A percentile compares a stretch with the other conserved stretches of the same genome.
Conservation (phyloP, 768 basidiomycete species). For the Phylloporus sp. region DNA sequence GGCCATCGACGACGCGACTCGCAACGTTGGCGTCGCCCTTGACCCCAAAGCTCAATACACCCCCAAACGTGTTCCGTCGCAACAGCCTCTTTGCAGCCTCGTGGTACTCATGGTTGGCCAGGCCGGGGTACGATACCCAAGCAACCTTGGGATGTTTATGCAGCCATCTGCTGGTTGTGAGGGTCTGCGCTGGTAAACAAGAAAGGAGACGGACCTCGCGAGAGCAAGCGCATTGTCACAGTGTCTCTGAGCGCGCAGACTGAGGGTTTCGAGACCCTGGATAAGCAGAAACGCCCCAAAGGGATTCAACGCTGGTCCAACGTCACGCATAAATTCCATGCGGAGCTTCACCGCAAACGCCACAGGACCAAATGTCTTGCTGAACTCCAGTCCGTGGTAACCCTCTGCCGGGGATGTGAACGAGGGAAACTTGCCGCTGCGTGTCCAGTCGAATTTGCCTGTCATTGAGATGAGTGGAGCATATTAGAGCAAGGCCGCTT, state of each 20-base stretch:
- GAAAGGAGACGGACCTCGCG: conserved; percentile 38
- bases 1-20: conserved; percentile 61
- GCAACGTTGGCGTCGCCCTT: conserved; percentile 36
- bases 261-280: conserved; percentile 78
- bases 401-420: conserved; percentile 75
- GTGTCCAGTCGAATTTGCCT: conserved; percentile 63
- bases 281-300: conserved; percentile 72
- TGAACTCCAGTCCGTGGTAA: conserved; percentile 68
- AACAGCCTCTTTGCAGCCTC: conserved; percentile 9
- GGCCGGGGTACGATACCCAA: conserved; percentile 17
- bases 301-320: conserved; percentile 65
- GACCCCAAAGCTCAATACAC: conserved; percentile 15
- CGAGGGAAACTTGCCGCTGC: conserved; percentile 64
- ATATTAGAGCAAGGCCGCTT: too few relatives aligned
- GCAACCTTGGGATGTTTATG: conserved; percentile 7
- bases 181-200: too few relatives aligned
- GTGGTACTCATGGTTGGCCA: conserved; percentile 10
- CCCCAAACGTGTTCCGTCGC: conserved; percentile 7
- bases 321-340: conserved; percentile 56
- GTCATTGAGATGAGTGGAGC: neutral
- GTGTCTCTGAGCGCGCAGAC: conserved; percentile 67
- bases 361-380: conserved; percentile 59
- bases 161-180: conserved; percentile 9
- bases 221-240: conserved; percentile 66
- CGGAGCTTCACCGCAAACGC: conserved; percentile 70